Conservation (phyloP, 139 green algal genomes). For the Coelastrella sp. region DNA sequence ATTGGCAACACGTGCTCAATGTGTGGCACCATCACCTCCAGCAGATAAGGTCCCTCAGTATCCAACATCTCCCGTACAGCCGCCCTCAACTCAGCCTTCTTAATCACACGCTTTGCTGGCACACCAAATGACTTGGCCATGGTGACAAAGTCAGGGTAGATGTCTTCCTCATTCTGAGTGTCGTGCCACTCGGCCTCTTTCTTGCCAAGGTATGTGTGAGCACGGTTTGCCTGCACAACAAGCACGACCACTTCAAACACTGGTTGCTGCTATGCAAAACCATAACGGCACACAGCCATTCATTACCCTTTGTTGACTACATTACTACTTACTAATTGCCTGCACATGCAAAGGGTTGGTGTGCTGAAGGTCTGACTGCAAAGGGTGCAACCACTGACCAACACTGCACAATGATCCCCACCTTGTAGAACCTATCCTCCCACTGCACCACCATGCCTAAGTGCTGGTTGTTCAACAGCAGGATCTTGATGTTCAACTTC, state of each 20-base stretch:
- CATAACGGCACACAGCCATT: neutral
- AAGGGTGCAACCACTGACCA: no score
- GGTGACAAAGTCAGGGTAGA: conserved; percentile 98
- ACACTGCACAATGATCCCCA: no score
- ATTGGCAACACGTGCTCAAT: conserved; percentile 99
- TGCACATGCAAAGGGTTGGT: no score
- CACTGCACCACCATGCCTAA: conserved; percentile 99
- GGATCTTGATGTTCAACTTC: conserved; percentile 93
- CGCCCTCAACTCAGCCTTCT: conserved; percentile 66
- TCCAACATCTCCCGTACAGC: conserved; percentile 93
- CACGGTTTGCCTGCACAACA: conserved; percentile 84
- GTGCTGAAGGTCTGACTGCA: no score
- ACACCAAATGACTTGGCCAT: conserved; percentile 78
- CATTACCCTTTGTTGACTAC: no score
- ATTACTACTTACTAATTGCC: no score
- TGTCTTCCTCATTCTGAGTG: conserved; percentile 84
- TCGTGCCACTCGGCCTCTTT: conserved; percentile 76
- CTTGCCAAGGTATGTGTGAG: conserved; percentile 97
- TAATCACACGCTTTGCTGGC: conserved; percentile 36
- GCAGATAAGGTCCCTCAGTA: conserved; percentile 94
- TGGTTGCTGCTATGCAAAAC: neutral
- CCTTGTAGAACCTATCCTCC: conserved; percentile 99
- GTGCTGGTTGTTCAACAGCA: conserved; percentile 99
- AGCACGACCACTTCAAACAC: neutral
- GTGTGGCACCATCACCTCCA: conserved; percentile 98